Evolutionary conservation across 2,329 filamentous ascomycete species (phyloP).

Genomic region (Ceratocystis albifundus): DNA sequence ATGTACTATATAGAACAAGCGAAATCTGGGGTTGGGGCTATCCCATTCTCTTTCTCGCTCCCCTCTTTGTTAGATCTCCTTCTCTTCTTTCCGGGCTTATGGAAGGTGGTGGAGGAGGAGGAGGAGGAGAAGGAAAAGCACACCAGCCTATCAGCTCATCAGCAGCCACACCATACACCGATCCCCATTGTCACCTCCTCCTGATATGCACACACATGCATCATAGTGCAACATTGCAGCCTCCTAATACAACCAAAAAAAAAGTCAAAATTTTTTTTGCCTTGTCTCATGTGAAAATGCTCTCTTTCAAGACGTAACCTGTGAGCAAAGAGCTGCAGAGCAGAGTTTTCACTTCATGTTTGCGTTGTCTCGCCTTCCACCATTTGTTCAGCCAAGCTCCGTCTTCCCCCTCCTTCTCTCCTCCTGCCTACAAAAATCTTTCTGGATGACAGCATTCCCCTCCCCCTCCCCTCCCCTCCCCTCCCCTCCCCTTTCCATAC

Average conservation of each 20-base stretch:
- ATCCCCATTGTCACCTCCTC: background rate
- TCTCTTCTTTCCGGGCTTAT: background rate
- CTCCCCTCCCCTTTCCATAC: background rate
- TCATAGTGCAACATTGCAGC: background rate
- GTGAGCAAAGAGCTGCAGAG: background rate
- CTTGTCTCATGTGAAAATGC: conserved; percentile 9
- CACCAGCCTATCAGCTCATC: background rate
- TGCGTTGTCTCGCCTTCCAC: background rate
- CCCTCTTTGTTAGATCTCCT: background rate
- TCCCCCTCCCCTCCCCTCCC: too few species aligned
- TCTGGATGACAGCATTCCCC: background rate
- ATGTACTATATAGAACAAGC: background rate
- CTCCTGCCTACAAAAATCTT: background rate
- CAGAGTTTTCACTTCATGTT: conserved; percentile 4
- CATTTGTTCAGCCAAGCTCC: background rate
- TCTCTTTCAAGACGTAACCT: background rate
- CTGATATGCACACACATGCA: background rate
- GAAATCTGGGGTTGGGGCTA: conserved; percentile 3
- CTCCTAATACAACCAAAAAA: conserved; percentile 9
- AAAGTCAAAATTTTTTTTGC: background rate
- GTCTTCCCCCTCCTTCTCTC: background rate
- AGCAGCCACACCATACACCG: background rate
- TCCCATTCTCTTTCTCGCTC: background rate
- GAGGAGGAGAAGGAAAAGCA: too few species aligned
- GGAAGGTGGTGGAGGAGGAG: background rate